Evolutionary conservation across 352 stramenopile species (phyloP).

Genomic region (Phytophthora ohioensis): DNA sequence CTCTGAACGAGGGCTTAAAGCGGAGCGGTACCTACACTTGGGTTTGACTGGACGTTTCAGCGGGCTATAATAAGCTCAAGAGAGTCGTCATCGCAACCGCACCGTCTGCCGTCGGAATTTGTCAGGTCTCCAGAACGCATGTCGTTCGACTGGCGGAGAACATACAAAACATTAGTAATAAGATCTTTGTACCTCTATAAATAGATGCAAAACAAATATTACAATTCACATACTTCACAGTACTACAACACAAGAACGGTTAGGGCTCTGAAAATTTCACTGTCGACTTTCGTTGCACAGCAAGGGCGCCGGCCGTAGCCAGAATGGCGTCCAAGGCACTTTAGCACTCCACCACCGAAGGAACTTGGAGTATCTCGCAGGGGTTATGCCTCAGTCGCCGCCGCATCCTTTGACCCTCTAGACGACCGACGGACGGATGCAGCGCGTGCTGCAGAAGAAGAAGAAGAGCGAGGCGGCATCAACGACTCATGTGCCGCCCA

Average conservation of each 20-base stretch:
- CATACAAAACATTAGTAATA: not conserved
- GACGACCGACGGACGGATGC: slow-evolving; percentile 29
- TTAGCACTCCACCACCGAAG: slow-evolving; percentile 25
- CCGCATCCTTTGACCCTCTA: slow-evolving; percentile 13
- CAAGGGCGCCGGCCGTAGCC: slow-evolving; percentile 30
- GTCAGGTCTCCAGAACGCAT: not conserved
- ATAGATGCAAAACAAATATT: not conserved
- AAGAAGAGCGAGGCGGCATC: slow-evolving; percentile 28
- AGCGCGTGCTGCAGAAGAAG: slow-evolving; percentile 43
- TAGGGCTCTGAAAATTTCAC: slow-evolving; percentile 85
- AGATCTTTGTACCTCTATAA: not conserved
- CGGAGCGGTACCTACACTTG: slow-evolving; percentile 23
- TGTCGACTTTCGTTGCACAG: slow-evolving; percentile 42
- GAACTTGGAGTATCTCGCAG: slow-evolving; percentile 7
- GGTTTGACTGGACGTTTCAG: slow-evolving; percentile 30
- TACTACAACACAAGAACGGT: slow-evolving; percentile 31
- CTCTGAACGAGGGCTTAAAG: slow-evolving; percentile 1
- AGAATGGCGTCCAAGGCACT: slow-evolving; percentile 19
- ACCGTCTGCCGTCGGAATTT: not conserved
- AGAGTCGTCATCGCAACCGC: not conserved
- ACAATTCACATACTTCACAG: not conserved
- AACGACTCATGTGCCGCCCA: not conserved
- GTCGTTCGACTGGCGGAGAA: not conserved
- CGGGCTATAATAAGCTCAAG: slow-evolving; percentile 21
- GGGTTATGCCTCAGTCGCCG: slow-evolving; percentile 33